These are phyloP conservation scores for Astragalus glycyphyllos DNA, from an alignment of 306 rosid genomes.

Conservation along the genomic window DNA sequence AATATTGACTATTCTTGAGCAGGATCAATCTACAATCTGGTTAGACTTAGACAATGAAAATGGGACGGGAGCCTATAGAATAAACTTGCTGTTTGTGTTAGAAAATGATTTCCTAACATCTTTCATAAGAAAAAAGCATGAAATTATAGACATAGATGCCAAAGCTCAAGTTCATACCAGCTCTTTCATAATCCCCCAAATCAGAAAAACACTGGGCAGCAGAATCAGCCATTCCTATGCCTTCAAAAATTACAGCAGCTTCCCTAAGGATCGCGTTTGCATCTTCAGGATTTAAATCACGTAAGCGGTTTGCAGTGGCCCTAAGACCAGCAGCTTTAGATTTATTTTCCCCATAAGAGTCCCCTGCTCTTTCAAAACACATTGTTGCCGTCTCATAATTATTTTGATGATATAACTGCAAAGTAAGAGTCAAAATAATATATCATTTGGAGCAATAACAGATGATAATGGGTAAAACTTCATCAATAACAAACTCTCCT, in stretches of 20 bases:
- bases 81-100: background rate
- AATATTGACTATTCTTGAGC: background rate
- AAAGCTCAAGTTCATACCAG: slow-evolving; percentile 55
- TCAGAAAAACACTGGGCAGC: slow-evolving; percentile 76
- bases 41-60: background rate
- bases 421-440: background rate
- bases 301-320: slow-evolving; percentile 59
- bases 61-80: background rate
- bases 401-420: slow-evolving; percentile 65
- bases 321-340: slow-evolving; percentile 73
- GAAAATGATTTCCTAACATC: background rate
- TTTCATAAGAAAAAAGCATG: background rate
- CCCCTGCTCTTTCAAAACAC: slow-evolving; percentile 82
- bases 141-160: background rate
- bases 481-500: slow-evolving; percentile 79
- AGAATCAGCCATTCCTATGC: slow-evolving; percentile 62
- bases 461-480: slow-evolving; percentile 71
- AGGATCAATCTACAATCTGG: background rate
- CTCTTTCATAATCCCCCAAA: slow-evolving; percentile 69
- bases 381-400: slow-evolving; percentile 78
- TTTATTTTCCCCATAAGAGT: slow-evolving; percentile 72
- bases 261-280: slow-evolving; percentile 68
- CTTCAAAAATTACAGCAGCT: slow-evolving; percentile 77
- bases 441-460: slow-evolving; percentile 22
- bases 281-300: slow-evolving; percentile 49